Percentiles rank a stretch among this genome's conserved stretches.
These are phyloP conservation scores for Rosa lucieae DNA, from an alignment of 306 rosid genomes.

Conservation along the genomic window DNA sequence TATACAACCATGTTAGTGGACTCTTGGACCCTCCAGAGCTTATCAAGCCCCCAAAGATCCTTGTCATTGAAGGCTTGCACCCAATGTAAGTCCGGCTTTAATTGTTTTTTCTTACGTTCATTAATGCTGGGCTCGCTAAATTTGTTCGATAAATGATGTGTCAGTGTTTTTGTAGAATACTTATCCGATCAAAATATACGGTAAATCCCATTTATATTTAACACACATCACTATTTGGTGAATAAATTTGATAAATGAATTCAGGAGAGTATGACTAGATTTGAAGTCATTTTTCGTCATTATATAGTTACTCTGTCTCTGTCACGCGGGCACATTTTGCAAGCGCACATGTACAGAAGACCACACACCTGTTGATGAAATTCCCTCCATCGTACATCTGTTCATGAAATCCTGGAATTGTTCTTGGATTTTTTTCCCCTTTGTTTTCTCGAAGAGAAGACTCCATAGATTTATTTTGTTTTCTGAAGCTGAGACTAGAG, in stretches of 20 bases:
- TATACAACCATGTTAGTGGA: slow-evolving; percentile 93
- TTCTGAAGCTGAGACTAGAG: neutral
- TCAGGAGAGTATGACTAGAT: too few species aligned
- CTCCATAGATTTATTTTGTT: neutral
- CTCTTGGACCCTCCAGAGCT: slow-evolving; percentile 94
- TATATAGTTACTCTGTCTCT: neutral
- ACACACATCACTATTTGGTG: neutral
- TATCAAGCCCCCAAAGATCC: slow-evolving; percentile 92
- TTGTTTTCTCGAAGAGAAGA: neutral
- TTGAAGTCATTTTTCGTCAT: neutral
- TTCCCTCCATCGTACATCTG: neutral
- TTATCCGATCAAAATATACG: neutral
- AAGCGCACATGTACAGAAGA: neutral
- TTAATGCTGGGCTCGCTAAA: neutral
- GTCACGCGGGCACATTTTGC: neutral
- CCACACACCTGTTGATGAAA: slow-evolving; percentile 11
- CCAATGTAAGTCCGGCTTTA: slow-evolving; percentile 69
- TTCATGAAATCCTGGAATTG: neutral
- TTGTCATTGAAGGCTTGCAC: slow-evolving; percentile 96
- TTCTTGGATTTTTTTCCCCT: neutral
- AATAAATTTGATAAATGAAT: neutral
- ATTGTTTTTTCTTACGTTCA: neutral
- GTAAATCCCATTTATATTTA: neutral
- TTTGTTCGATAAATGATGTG: neutral
- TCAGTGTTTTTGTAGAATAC: neutral